Conservation (phyloP, 2,329 filamentous ascomycete species). For the Tolypocladium nubicola region DNA sequence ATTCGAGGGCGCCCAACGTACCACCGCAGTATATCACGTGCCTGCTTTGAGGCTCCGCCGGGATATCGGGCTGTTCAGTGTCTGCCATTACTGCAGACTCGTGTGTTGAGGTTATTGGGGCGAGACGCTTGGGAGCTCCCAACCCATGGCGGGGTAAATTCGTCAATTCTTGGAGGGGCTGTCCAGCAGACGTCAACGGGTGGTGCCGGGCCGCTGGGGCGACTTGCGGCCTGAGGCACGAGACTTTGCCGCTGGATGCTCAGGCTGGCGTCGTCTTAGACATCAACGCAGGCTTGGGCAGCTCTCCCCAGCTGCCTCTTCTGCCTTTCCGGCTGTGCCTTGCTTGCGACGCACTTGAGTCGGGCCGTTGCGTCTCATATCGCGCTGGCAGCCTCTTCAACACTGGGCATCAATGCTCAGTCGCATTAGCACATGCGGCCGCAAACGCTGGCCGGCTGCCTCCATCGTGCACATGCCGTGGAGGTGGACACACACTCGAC, state of each 20-base stretch:
- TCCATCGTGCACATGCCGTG: background rate
- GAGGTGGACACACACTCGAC: background rate
- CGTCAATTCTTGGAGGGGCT: constrained; percentile 5
- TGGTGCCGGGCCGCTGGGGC: background rate
- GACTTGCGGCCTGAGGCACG: constrained; percentile 1
- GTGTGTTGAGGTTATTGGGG: constrained; percentile 11
- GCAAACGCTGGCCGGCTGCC: background rate
- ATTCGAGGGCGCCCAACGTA: constrained; percentile 23
- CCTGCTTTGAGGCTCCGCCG: constrained; percentile 37
- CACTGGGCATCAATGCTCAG: background rate
- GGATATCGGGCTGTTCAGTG: constrained; percentile 33
- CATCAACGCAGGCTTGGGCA: background rate
- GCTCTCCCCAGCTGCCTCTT: background rate
- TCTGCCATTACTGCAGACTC: constrained; percentile 39
- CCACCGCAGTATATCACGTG: constrained; percentile 48
- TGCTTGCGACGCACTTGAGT: background rate
- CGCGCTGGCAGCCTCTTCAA: background rate
- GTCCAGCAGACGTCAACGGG: constrained; percentile 1
- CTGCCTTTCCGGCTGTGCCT: background rate
- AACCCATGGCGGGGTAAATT: constrained; percentile 25
- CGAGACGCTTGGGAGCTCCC: constrained; percentile 15
- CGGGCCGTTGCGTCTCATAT: background rate
- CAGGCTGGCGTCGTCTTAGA: background rate
- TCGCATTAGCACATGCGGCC: background rate
- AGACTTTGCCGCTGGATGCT: background rate